phyloP scores from a whole-genome alignment of 2,329 filamentous ascomycete genomes.

The Rhynchosporium graminicola region DNA sequence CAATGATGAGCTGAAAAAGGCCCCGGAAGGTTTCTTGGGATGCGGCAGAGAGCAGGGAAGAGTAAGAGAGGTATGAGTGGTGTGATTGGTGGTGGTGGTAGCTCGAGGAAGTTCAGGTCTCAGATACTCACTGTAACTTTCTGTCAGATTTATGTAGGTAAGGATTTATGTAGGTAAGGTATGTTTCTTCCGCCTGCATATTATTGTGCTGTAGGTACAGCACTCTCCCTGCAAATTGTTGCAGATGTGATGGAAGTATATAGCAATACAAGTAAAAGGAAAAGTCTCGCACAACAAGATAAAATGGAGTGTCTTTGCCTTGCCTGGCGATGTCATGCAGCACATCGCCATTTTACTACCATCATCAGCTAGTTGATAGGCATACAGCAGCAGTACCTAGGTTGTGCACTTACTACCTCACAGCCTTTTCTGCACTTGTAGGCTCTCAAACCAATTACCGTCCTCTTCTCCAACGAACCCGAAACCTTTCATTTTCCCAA shows the following conservation, averaged over 20 bases:
- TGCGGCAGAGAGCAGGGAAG: conserved; percentile 13
- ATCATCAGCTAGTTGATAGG: not conserved
- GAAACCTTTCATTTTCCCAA: conserved; percentile 10
- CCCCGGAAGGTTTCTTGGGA: conserved; percentile 3
- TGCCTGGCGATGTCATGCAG: not conserved
- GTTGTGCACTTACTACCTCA: not conserved
- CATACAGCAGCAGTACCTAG: not conserved
- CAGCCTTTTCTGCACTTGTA: not conserved
- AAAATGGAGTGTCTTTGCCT: not conserved
- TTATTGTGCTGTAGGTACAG: too few relatives aligned
- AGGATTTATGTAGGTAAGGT: not conserved
- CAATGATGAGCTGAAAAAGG: conserved; percentile 10
- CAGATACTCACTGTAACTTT: not conserved
- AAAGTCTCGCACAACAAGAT: not conserved
- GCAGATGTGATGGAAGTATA: not conserved
- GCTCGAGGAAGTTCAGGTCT: not conserved
- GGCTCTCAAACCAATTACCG: conserved; percentile 1
- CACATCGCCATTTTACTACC: not conserved
- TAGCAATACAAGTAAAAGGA: not conserved
- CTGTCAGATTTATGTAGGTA: not conserved
- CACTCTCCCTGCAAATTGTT: not conserved
- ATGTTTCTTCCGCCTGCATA: not conserved
- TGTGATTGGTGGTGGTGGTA: not conserved
- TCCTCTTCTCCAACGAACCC: conserved; percentile 1
- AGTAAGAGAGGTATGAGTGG: not conserved